phyloP scores from a whole-genome alignment of 2,329 filamentous ascomycete genomes.

The Thermothelomyces thermophilus region DNA sequence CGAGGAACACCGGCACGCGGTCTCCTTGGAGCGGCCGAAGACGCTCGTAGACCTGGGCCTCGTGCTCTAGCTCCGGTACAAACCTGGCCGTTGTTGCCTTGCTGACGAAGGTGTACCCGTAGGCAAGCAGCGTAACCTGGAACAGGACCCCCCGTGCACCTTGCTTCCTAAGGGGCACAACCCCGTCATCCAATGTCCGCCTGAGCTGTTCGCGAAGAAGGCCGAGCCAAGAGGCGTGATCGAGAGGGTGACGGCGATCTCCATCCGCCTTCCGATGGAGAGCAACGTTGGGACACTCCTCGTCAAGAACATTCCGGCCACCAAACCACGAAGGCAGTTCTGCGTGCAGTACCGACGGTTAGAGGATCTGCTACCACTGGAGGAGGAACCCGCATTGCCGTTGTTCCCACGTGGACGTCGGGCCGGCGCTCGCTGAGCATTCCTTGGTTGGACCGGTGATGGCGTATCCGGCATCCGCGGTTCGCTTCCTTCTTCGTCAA shows the following conservation, averaged over 20 bases:
- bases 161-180: conserved; percentile 25
- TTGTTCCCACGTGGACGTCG: conserved; percentile 1
- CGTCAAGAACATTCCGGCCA: conserved; percentile 28
- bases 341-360: conserved; percentile 33
- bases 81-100: conserved; percentile 35
- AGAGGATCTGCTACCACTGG: background rate
- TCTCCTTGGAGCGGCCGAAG: conserved; percentile 31
- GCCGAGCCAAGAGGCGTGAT: conserved; percentile 25
- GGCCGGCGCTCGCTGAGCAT: background rate
- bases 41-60: conserved; percentile 32
- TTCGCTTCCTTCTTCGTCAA: background rate
- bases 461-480: conserved; percentile 4
- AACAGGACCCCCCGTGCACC: conserved; percentile 36
- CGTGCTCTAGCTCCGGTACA: conserved; percentile 30
- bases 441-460: conserved; percentile 1
- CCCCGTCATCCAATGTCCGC: conserved; percentile 28
- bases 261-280: conserved; percentile 25
- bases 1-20: conserved; percentile 34
- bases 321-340: conserved; percentile 34
- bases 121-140: conserved; percentile 33
- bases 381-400: background rate
- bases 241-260: conserved; percentile 27
- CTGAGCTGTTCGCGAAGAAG: conserved; percentile 30
- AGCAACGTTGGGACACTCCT: conserved; percentile 16
- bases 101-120: conserved; percentile 38